phyloP scores from a whole-genome alignment of 495 filamentous ascomycete genomes.

The Neohortaea acidophila region DNA sequence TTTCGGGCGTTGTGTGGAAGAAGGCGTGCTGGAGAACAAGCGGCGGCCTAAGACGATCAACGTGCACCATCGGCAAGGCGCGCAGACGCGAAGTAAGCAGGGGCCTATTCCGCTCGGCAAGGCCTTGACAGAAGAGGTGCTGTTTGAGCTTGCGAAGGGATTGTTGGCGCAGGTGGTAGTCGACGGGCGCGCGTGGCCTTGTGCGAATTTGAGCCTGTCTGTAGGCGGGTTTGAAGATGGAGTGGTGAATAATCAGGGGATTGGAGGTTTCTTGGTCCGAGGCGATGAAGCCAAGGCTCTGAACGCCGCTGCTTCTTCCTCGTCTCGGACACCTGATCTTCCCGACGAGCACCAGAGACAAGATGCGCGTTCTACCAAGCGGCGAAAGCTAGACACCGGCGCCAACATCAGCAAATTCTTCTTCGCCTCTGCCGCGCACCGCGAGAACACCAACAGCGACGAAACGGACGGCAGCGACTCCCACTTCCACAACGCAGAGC shows the following conservation, averaged over 20 bases:
- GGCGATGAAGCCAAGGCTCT: slow-evolving; percentile 54
- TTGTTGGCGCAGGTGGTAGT: slow-evolving; percentile 60
- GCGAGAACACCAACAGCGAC: slow-evolving; percentile 7
- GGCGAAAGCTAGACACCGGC: slow-evolving; percentile 36
- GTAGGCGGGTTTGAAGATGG: slow-evolving; percentile 87
- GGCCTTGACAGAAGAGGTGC: slow-evolving; percentile 49
- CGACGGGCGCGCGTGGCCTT: slow-evolving; percentile 76
- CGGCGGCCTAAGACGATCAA: slow-evolving; percentile 72
- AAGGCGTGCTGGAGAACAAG: slow-evolving; percentile 79
- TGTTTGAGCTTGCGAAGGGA: slow-evolving; percentile 63
- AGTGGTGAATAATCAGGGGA: slow-evolving; percentile 65
- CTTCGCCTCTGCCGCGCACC: slow-evolving; percentile 2
- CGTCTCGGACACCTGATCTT: too few species aligned
- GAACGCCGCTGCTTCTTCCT: slow-evolving; percentile 6
- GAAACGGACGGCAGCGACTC: not conserved
- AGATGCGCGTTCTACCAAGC: slow-evolving; percentile 20
- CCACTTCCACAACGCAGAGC: not conserved
- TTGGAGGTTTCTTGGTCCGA: slow-evolving; percentile 67
- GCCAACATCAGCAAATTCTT: slow-evolving; percentile 52
- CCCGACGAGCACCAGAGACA: too few species aligned
- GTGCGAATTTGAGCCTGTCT: slow-evolving; percentile 65
- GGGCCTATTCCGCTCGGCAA: slow-evolving; percentile 63
- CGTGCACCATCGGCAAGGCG: slow-evolving; percentile 59
- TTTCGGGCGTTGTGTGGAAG: slow-evolving; percentile 74
- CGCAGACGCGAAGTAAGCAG: slow-evolving; percentile 56